Evolutionary conservation across 2,329 filamentous ascomycete genomes (phyloP), one percentile per base, ranked within the genome.

Genomic region (Pyrenophora tritici-repentis): DNA sequence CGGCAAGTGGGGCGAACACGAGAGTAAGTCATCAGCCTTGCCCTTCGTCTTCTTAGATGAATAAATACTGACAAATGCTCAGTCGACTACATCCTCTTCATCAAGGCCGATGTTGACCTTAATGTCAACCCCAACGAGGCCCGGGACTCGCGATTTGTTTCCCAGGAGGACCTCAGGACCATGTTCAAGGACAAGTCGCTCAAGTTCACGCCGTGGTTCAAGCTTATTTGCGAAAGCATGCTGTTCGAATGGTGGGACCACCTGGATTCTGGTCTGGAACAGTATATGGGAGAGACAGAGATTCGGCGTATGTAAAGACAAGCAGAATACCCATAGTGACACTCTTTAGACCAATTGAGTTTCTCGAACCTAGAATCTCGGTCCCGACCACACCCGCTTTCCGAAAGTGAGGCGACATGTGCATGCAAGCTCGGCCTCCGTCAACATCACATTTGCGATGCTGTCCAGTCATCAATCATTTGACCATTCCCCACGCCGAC

Each of bases 11-110:
- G 94, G 94, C 64, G 94, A 99, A 79, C 94, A 99, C 73, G 94
- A 99, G 80, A 92, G 91, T 96, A 80, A 77, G 89, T 51, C 24
- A 16, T 29, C 17, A 17, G 12, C 20, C 12, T 29, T 34, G 26
- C 5, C 14, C 14, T 3, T 8, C 40, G 13, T 9, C 3, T 4
- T 5, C n/a, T 20, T 6, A 4, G 17, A 17, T 14, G 34, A 34
- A 55, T 6, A 8, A 44, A 24, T 24, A 39, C 66, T 75, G 37
- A 74, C 56, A 32, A 17, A 13, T 12, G 2, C 39, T 20, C 42
- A 94, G 91, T 99, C 71, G 94, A 99, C 76, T 99, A 99, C 76
- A 99, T 99, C 62, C 86, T 99, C 48, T 97, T 99, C 78, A 97
- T 97, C 80, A 72, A 72, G 79, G 89, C 91, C 51, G 88, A 95